Evolutionary conservation across 768 basidiomycete genomes (phyloP).

Genomic region (Rhizopogon salebrosus): DNA sequence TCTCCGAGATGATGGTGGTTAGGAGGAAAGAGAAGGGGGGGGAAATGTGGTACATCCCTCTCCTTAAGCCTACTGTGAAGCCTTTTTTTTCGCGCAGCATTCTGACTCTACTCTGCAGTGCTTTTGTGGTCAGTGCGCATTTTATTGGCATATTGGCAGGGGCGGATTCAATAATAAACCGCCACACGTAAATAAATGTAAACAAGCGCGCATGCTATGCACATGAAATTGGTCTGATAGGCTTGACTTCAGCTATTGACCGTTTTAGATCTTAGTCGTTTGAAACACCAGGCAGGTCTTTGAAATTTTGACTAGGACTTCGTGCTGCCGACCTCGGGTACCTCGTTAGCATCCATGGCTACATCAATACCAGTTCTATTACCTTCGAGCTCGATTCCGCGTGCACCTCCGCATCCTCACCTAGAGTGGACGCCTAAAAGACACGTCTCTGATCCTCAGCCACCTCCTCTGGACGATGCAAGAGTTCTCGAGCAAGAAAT

Average conservation of each 20-base stretch:
- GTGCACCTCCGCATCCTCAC: constrained; percentile 31
- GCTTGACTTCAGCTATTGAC: background rate
- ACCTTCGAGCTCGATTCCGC: constrained; percentile 37
- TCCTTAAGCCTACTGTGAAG: constrained; percentile 13
- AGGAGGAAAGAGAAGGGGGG: constrained; percentile 11
- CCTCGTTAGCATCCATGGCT: constrained; percentile 8
- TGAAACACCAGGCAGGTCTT: background rate
- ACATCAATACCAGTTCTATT: constrained; percentile 48
- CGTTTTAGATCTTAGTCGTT: background rate
- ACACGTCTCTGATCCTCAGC: constrained; percentile 63
- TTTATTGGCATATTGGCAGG: background rate
- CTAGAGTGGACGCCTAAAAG: constrained; percentile 74
- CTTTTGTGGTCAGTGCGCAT: constrained; percentile 22
- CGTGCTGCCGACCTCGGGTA: background rate
- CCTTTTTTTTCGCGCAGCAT: constrained; percentile 2
- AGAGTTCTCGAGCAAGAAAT: constrained; percentile 75
- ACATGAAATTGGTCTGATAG: background rate
- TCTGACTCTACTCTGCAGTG: constrained; percentile 18
- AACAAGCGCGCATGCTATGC: constrained; percentile 5
- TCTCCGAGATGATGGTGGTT: constrained; percentile 15
- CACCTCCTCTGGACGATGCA: constrained; percentile 75
- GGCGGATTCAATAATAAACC: background rate
- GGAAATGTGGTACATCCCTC: constrained; percentile 1
- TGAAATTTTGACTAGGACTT: background rate
- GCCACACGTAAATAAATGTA: constrained; percentile 13